Base-by-base conservation (phyloP, 1,284 basidiomycete genomes). In the Sporisorium graminicola region DNA sequence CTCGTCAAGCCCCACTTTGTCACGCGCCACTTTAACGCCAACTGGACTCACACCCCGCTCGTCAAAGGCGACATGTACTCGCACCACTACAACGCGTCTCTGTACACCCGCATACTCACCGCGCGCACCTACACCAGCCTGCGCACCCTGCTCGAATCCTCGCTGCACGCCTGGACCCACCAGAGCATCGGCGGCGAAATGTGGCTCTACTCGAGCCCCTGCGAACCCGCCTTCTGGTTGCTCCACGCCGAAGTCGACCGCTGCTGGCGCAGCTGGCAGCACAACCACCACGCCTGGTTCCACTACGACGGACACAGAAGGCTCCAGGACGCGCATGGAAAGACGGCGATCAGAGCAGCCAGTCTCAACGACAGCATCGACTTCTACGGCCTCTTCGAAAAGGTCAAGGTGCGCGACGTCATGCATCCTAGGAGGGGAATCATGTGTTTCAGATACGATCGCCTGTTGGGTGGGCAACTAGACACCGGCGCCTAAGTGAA, bases 351-450 rank as follows among this genome's bases (percentile, higher is more conserved):
- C 29, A 35, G 46, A 29, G 3, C 12, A 2, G 67, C 67, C 0
- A 47, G n/a, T 13, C 27, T 70, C 16, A 54, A 71, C n/a, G 67
- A 75, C 40, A 51, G 37, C 0, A 65, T 75, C 27, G 64, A 75
- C 31, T 67, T 75, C 29, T 67, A 54, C 31, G 67, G 67, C 7
- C 10, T 75, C 29, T 64, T 71, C 13, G 67, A 63, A 44, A 63
- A 61, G 51, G 57, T 75, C n/a, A 67, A 60, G 14, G 60, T 71
- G 7, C 3, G 51, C 12, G 73, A 75, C 20, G 67, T 75, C 16
- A 75, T 75, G 73, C 67, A 71, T 63, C 73, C 73, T 10, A 58
- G 67, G 14, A 44, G 52, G 14, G 73, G 73, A 8, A 75, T 75
- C 60, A 43, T 71, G 50, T 75, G 73, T 40, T 71, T 57, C n/a